A percentile compares a stretch with the other conserved stretches of the same genome.
phyloP scores from a whole-genome alignment of 805 yeast species.

The Soucietia sequanensis region DNA sequence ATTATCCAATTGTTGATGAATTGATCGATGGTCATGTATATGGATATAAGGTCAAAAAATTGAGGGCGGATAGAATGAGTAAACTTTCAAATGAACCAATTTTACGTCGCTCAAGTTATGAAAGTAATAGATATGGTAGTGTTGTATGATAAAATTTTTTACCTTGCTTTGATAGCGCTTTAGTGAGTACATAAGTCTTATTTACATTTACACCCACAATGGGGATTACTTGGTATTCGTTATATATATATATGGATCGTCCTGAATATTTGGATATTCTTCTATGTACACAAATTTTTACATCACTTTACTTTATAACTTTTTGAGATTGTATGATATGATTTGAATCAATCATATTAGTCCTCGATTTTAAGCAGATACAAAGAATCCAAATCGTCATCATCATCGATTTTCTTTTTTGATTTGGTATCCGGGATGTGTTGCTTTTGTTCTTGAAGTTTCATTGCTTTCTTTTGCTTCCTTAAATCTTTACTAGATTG shows the following conservation, averaged over 20 bases:
- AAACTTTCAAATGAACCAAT: constrained; percentile 7
- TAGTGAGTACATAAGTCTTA: too few relatives aligned
- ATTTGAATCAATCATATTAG: too few relatives aligned
- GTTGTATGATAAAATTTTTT: constrained; percentile 12
- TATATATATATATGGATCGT: neutral
- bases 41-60: constrained; percentile 41
- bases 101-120: constrained; percentile 10
- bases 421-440: too few relatives aligned
- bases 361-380: constrained; percentile 42
- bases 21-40: constrained; percentile 37
- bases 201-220: too few relatives aligned
- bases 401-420: constrained; percentile 12
- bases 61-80: constrained; percentile 25
- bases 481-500: constrained; percentile 14
- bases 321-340: too few relatives aligned
- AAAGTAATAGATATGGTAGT: constrained; percentile 24
- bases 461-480: constrained; percentile 14
- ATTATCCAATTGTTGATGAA: constrained; percentile 47
- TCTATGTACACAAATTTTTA: too few relatives aligned
- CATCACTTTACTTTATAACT: too few relatives aligned
- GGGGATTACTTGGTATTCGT: neutral
- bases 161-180: neutral
- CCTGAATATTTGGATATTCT: too few relatives aligned
- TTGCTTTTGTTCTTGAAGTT: constrained; percentile 12
- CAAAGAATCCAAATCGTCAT: constrained; percentile 38